These are phyloP conservation scores for Globisporangium mamillatum DNA, from an alignment of 352 stramenopile genomes.

Conservation along the genomic window DNA sequence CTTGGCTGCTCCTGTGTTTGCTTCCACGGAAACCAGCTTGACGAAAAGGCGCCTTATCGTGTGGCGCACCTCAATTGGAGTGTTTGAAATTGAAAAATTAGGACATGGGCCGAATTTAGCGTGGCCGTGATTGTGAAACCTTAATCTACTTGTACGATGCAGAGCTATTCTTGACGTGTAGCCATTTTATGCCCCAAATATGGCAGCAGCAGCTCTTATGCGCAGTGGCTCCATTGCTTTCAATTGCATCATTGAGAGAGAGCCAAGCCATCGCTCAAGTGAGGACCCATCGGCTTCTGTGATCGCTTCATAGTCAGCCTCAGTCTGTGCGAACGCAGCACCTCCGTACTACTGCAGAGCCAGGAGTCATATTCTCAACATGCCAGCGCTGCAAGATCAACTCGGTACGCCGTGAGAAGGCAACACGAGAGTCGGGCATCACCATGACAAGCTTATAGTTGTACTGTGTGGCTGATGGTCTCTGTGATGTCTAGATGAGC, in stretches of 20 bases:
- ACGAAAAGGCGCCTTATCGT: conserved; percentile 3
- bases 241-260: background rate
- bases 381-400: conserved; percentile 43
- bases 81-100: background rate
- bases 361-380: conserved; percentile 9
- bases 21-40: background rate
- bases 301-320: background rate
- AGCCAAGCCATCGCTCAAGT: background rate
- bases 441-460: background rate
- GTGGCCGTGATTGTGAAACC: background rate
- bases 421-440: background rate
- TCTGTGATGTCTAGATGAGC: conserved; percentile 29
- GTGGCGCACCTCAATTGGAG: background rate
- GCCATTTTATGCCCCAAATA: conserved; percentile 1
- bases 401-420: conserved; percentile 22
- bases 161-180: conserved; percentile 4
- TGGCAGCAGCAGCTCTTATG: background rate
- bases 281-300: background rate
- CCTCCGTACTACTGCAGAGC: background rate
- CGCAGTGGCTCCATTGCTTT: background rate
- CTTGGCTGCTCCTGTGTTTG: background rate
- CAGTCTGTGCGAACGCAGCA: background rate
- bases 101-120: background rate
- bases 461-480: background rate
- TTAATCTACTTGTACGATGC: background rate